Base-by-base conservation (phyloP, 2,329 filamentous ascomycete species). In the Seiridium unicorne region DNA sequence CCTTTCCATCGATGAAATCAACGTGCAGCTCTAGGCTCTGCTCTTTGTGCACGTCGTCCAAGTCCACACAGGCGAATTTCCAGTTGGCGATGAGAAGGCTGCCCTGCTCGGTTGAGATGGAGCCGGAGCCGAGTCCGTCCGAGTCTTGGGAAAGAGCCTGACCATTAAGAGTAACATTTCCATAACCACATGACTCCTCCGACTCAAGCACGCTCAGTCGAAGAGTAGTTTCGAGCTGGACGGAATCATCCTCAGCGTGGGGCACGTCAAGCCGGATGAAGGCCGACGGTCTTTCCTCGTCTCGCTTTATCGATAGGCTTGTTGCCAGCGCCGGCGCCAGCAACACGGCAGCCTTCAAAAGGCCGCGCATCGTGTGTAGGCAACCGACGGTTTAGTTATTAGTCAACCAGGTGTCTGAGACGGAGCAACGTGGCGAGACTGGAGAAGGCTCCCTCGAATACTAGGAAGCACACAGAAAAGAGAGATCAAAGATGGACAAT, bases 111-210 rank as follows among this genome's bases (percentile, higher is more conserved):
- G 76, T 71, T 11, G 70, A 69, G 58, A 84, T 69, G 26, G 72
- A 66, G 26, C 79, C 80, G 36, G 73, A 74, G 54, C 81, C 80
- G 48, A 66, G 60, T n/a, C 76, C 76, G 58, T 73, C 68, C 26
- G 68, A 73, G 48, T 75, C 72, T 60, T 78, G 76, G 13, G 70
- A 63, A 4, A 84, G 71, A 4, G 68, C 44, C 60, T 79, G 75
- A 60, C 76, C 79, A 67, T 83, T 79, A 61, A 85, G 67, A 18
- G 75, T 78, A 60, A 83, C 72, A 63, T 79, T 80, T 63, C 75
- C 77, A 65, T 72, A 73, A 3, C 77, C 80, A 65, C 82, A 84
- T 34, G 77, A 72, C n/a, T 74, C 68, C 8, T 72, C 70, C 8
- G 80, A 79, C 60, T 80, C 76, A 38, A 77, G 68, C 44, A 84